phyloP scores from a whole-genome alignment of 129 eudicot genomes.

The Calendula officinalis region DNA sequence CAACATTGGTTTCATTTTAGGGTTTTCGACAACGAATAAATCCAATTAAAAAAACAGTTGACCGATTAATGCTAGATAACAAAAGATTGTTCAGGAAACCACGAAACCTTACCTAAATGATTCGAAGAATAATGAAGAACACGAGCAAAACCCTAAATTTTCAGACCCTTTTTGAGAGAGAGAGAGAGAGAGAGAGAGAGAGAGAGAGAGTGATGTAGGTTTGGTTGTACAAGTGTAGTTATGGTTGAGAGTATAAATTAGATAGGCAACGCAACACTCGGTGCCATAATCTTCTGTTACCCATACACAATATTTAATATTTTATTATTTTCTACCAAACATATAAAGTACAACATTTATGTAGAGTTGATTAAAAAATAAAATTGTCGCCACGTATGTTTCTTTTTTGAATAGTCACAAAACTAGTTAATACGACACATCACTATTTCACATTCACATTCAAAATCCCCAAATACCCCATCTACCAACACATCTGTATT shows the following conservation, averaged over 20 bases:
- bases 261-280: slow-evolving; percentile 17
- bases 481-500: too few relatives aligned
- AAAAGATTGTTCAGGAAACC: background rate
- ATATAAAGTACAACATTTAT: too few relatives aligned
- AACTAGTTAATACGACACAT: too few relatives aligned
- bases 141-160: slow-evolving; percentile 10
- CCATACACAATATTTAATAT: background rate
- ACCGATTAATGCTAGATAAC: background rate
- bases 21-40: slow-evolving; percentile 19
- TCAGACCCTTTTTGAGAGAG: slow-evolving; percentile 10
- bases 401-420: too few relatives aligned
- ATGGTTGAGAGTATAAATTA: background rate
- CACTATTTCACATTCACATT: too few relatives aligned
- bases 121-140: slow-evolving; percentile 1
- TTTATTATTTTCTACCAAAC: background rate
- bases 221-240: slow-evolving; percentile 21
- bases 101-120: slow-evolving; percentile 8
- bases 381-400: too few relatives aligned
- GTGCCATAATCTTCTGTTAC: slow-evolving; percentile 18
- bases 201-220: slow-evolving; percentile 5
- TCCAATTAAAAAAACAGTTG: background rate
- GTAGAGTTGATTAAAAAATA: too few relatives aligned
- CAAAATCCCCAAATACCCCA: too few relatives aligned
- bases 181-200: background rate
- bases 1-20: slow-evolving; percentile 25